Conservation (phyloP, 352 stramenopile genomes). For the Globisporangium okanoganense region DNA sequence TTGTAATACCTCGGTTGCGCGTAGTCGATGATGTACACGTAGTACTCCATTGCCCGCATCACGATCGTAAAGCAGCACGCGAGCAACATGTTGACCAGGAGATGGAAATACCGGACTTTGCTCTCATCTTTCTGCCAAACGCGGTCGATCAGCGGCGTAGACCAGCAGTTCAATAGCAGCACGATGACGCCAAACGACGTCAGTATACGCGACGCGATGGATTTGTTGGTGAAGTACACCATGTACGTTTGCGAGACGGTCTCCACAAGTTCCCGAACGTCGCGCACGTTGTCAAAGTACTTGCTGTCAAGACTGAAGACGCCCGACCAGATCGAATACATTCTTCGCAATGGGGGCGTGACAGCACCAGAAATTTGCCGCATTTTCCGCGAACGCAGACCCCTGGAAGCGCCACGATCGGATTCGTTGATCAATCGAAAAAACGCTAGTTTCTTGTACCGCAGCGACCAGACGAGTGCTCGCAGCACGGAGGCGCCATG, state of each 20-base stretch:
- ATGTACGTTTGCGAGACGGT: constrained; percentile 1
- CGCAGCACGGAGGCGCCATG: neutral
- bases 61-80: constrained; percentile 8
- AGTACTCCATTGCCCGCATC: neutral
- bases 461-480: neutral
- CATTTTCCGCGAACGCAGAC: neutral
- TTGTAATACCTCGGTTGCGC: neutral
- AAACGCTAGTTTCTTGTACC: neutral
- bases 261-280: constrained; percentile 1
- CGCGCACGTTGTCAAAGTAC: neutral
- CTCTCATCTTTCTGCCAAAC: neutral
- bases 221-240: neutral
- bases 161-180: constrained; percentile 4
- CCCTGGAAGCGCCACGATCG: neutral
- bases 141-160: neutral
- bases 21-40: neutral
- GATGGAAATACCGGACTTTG: neutral
- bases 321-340: neutral
- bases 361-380: neutral
- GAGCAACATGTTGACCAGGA: neutral
- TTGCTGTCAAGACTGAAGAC: constrained; percentile 3
- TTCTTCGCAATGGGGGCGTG: neutral
- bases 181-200: neutral
- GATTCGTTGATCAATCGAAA: neutral
- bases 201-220: neutral